These are phyloP conservation scores for Ambispora gerdemannii DNA, from an alignment of 192 early-diverging fungal genomes.

Conservation along the genomic window DNA sequence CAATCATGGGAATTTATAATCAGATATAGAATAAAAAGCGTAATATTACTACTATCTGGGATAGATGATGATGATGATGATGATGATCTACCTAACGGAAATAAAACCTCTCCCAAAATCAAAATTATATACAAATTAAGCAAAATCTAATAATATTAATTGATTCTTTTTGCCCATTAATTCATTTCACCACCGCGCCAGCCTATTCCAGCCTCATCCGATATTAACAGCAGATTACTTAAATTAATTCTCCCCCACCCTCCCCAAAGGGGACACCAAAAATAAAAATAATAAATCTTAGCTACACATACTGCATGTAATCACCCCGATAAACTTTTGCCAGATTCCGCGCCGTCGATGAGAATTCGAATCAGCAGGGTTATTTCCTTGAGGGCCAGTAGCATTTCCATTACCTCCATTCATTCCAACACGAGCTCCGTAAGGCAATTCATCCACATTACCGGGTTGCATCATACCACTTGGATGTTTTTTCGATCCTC, in stretches of 20 bases:
- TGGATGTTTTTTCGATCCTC: slow-evolving; percentile 2
- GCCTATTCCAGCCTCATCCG: not conserved
- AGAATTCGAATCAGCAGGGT: slow-evolving; percentile 27
- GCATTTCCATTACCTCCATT: slow-evolving; percentile 27
- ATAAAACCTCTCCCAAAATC: not conserved
- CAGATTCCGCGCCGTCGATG: slow-evolving; percentile 32
- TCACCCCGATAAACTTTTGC: slow-evolving; percentile 46
- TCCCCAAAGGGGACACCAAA: not conserved
- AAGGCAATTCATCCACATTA: slow-evolving; percentile 19
- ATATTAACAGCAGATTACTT: not conserved
- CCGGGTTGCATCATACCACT: slow-evolving; percentile 8
- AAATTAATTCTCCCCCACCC: not conserved
- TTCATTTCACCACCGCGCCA: no score
- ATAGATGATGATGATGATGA: not conserved
- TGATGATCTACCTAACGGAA: no score
- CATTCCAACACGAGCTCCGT: slow-evolving; percentile 15
- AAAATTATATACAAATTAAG: not conserved
- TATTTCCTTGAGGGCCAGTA: slow-evolving; percentile 15
- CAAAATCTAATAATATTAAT: not conserved
- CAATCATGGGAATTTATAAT: no score
- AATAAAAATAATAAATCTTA: slow-evolving; percentile 26
- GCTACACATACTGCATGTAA: slow-evolving; percentile 46
- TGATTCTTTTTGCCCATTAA: not conserved
- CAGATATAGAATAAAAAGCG: no score
- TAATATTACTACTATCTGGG: not conserved